Percentiles rank a stretch among this genome's conserved stretches.
phyloP scores from a whole-genome alignment of 805 yeast genomes.

The Suhomyces vadensis region DNA sequence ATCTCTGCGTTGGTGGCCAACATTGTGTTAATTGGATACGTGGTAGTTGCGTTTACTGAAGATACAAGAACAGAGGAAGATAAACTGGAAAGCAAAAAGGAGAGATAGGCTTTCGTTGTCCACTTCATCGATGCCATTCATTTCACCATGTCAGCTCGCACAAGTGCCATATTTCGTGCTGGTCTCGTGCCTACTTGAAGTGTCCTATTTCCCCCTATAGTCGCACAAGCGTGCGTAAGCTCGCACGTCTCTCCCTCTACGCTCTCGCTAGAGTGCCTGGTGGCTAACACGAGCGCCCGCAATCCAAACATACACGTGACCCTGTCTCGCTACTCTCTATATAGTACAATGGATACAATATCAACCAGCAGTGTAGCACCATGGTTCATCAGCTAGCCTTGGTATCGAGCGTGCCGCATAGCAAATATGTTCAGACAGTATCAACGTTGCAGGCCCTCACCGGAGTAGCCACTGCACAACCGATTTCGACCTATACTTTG shows the following conservation, averaged over 20 bases:
- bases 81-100: constrained; percentile 1
- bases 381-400: constrained; percentile 60
- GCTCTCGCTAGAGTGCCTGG: too few species aligned
- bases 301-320: too few species aligned
- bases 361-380: neutral
- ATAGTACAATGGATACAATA: neutral
- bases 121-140: too few species aligned
- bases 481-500: constrained; percentile 49
- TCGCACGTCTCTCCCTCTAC: too few species aligned
- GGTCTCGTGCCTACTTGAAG: too few species aligned
- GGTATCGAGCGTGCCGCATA: constrained; percentile 45
- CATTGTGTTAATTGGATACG: constrained; percentile 69
- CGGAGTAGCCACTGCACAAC: constrained; percentile 47
- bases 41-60: constrained; percentile 73
- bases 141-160: too few species aligned
- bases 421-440: constrained; percentile 42
- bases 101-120: too few species aligned
- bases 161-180: too few species aligned
- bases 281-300: too few species aligned
- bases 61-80: constrained; percentile 41
- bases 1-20: constrained; percentile 78
- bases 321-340: too few species aligned
- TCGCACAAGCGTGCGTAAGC: too few species aligned
- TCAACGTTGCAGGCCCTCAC: constrained; percentile 54
- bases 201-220: too few species aligned